Conservation (phyloP, 768 basidiomycete species). For the Tephrocybe sp. region DNA sequence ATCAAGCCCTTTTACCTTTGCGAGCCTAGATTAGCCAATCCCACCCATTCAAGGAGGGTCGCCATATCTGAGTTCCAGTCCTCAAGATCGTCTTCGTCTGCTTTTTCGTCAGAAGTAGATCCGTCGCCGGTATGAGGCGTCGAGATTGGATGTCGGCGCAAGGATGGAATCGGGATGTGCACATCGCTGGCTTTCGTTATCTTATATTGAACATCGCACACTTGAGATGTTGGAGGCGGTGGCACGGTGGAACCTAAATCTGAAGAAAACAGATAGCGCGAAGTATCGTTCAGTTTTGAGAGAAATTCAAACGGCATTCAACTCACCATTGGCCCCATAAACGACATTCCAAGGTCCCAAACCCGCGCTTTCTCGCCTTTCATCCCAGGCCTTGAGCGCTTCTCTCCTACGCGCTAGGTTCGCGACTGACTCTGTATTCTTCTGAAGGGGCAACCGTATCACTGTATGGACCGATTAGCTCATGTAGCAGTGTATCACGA, state of each 20-base stretch:
- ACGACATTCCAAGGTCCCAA: conserved; percentile 43
- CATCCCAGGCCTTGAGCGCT: conserved; percentile 51
- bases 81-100: conserved; percentile 34
- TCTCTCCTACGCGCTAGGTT: conserved; percentile 35
- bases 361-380: conserved; percentile 29
- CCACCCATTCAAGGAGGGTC: conserved; percentile 69
- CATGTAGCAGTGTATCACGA: neutral
- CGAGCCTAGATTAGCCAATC: conserved; percentile 63
- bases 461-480: conserved; percentile 29
- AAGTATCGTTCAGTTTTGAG: neutral
- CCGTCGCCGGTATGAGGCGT: conserved; percentile 5
- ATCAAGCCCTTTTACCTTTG: conserved; percentile 45
- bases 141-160: conserved; percentile 25
- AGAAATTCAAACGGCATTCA: neutral
- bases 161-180: conserved; percentile 35
- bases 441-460: conserved; percentile 43
- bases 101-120: neutral
- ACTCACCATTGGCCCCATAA: conserved; percentile 29
- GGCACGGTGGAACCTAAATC: conserved; percentile 21
- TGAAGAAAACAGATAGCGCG: conserved; percentile 3
- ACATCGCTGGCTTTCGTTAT: conserved; percentile 29
- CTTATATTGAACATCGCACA: conserved; percentile 23
- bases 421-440: conserved; percentile 31
- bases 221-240: conserved; percentile 12
- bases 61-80: conserved; percentile 47